Evolutionary conservation across 108 stramenopile species (phyloP).

Genomic region (Conticribra weissflogii): DNA sequence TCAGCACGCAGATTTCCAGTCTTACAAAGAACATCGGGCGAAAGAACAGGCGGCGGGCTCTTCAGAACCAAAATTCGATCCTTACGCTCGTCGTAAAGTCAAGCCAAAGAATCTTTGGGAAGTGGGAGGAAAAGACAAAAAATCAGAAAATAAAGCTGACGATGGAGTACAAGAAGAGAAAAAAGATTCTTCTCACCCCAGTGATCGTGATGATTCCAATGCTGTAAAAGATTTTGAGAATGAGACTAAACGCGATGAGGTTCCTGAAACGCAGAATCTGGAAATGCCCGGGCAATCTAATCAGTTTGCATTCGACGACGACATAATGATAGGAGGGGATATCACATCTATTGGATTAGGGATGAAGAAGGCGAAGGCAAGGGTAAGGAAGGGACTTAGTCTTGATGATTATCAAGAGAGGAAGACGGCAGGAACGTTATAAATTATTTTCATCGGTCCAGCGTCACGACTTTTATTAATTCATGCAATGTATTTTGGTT

Average conservation of each 20-base stretch:
- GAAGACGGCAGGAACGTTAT: slow-evolving; percentile 73
- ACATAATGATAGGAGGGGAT: slow-evolving; percentile 66
- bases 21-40: slow-evolving; percentile 59
- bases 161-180: slow-evolving; percentile 57
- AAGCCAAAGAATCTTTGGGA: slow-evolving; percentile 93
- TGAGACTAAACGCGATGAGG: slow-evolving; percentile 43
- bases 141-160: slow-evolving; percentile 36
- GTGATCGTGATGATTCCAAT: slow-evolving; percentile 41
- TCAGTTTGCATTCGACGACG: slow-evolving; percentile 81
- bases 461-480: not conserved
- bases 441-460: slow-evolving; percentile 1
- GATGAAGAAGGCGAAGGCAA: slow-evolving; percentile 43
- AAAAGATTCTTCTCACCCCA: slow-evolving; percentile 36
- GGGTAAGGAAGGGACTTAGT: slow-evolving; percentile 76
- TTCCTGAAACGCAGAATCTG: slow-evolving; percentile 37
- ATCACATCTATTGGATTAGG: slow-evolving; percentile 47
- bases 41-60: slow-evolving; percentile 48
- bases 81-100: slow-evolving; percentile 83
- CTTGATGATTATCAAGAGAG: slow-evolving; percentile 72
- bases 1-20: slow-evolving; percentile 71
- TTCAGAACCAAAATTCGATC: slow-evolving; percentile 71
- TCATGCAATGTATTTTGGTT: not conserved
- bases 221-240: slow-evolving; percentile 41
- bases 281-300: slow-evolving; percentile 53
- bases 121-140: slow-evolving; percentile 62